Evolutionary conservation across 2,329 filamentous ascomycete genomes (phyloP), one percentile per base, ranked within the genome.

Genomic region (Fusarium staphyleae): DNA sequence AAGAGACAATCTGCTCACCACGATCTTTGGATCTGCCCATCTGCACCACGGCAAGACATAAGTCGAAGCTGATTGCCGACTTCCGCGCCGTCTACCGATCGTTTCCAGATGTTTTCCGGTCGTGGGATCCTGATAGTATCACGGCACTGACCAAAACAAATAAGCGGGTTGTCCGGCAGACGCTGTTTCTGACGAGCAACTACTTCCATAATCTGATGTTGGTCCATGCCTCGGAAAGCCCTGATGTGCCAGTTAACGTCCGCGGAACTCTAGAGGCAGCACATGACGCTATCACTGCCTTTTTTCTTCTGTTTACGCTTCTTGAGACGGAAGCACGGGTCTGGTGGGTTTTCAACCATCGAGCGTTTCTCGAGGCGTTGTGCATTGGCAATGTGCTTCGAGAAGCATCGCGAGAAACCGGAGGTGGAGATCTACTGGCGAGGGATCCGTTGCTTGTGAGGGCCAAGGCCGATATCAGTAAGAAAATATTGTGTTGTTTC

Each of bases 341-440:
- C 1, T 93, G 89, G 89, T 93, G 89, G 89, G 88, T 91, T 1
- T 91, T 92, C 62, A 90, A 91, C 69, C 90, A 93, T 69, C 78
- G 90, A 1, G 89, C 89, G 0, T 93, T 93, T 67, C 79, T 93
- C 45, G 89, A 93, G 75, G 87, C 87, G 26, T 70, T 87, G 67
- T 90, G 84, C 72, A 89, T 89, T 40, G 83, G 84, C 16, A 81
- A 81, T 56, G 79, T 87, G 18, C 69, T 88, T 51, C 75, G 78
- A 33, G 82, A 86, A 68, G 76, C 78, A 15, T 67, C 72, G 3
- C 76, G 74, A 32, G 78, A 82, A 55, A 74, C 75, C 9, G 74
- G 73, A 1, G 78, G 77, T 2, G 72, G 71, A 29, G 82, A 84
- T 26, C 64, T 75, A 18, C 65, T 81, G 39, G 66, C 65, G 6